These are phyloP conservation scores for Exophiala phaeomuriformis DNA, from an alignment of 2,329 filamentous ascomycete genomes.

Conservation along the genomic window DNA sequence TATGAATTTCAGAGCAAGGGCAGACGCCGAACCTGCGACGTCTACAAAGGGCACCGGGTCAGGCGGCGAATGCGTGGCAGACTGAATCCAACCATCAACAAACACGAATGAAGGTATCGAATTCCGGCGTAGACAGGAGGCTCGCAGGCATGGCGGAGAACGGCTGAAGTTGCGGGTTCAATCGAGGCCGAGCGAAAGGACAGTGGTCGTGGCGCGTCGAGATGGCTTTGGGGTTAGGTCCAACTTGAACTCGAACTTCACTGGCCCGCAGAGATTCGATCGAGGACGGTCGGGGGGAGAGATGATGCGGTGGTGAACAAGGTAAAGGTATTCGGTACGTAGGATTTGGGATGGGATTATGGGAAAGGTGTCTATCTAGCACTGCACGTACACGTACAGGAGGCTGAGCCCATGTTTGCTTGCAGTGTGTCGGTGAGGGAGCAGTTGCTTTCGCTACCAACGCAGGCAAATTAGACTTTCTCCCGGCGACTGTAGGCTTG, in stretches of 20 bases:
- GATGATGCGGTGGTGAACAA: background rate
- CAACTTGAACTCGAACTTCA: background rate
- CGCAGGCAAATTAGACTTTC: background rate
- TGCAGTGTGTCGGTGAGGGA: background rate
- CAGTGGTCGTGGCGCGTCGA: constrained; percentile 1
- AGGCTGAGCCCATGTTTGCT: background rate
- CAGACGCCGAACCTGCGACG: constrained; percentile 22
- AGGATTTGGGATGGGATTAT: background rate
- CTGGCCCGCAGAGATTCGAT: constrained; percentile 8
- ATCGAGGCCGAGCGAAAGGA: constrained; percentile 1
- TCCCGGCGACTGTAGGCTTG: background rate
- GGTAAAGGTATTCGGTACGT: background rate
- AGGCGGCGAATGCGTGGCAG: constrained; percentile 9
- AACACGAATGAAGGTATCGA: constrained; percentile 14
- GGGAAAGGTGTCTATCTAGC: background rate
- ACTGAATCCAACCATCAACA: constrained; percentile 18
- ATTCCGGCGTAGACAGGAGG: constrained; percentile 6
- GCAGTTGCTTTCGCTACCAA: background rate
- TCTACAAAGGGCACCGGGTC: constrained; percentile 2
- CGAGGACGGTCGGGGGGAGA: background rate
- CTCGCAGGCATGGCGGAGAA: constrained; percentile 13
- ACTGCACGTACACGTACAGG: too few species aligned
- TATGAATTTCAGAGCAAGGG: constrained; percentile 1
- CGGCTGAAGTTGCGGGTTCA: background rate
- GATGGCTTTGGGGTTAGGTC: background rate